A percentile compares a stretch with the other conserved stretches of the same genome.
Evolutionary conservation across 345 rosid genomes (phyloP).

Genomic region (Cardamine occulta): DNA sequence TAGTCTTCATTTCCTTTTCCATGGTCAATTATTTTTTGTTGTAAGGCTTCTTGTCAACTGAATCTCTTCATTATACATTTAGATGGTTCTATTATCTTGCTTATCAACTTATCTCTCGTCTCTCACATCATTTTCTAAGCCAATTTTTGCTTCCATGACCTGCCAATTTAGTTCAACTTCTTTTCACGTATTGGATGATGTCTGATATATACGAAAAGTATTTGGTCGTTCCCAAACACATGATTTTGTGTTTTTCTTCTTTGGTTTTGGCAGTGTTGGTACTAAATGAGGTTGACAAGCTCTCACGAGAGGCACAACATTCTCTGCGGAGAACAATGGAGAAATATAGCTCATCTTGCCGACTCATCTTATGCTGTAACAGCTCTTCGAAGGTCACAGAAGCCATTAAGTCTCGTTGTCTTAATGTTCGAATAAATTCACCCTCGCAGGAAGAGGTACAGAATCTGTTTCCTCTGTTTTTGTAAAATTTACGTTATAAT

Average conservation of each 20-base stretch:
- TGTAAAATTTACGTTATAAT: slow-evolving; percentile 1
- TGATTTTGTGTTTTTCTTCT: not conserved
- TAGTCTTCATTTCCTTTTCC: not conserved
- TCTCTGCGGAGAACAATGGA: slow-evolving; percentile 99
- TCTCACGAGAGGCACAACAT: slow-evolving; percentile 98
- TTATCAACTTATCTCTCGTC: slow-evolving; percentile 4
- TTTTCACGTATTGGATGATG: slow-evolving; percentile 13
- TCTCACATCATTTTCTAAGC: slow-evolving; percentile 1
- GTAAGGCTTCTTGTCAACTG: slow-evolving; percentile 4
- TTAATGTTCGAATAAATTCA: slow-evolving; percentile 83
- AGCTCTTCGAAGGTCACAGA: slow-evolving; percentile 96
- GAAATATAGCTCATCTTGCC: slow-evolving; percentile 90
- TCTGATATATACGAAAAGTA: not conserved
- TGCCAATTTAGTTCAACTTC: slow-evolving; percentile 18
- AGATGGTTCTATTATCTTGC: not conserved
- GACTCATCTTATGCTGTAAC: slow-evolving; percentile 90
- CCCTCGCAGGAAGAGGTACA: slow-evolving; percentile 90
- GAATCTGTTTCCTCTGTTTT: not conserved
- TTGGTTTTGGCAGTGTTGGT: slow-evolving; percentile 66
- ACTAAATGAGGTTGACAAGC: slow-evolving; percentile 98
- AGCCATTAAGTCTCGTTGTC: slow-evolving; percentile 97
- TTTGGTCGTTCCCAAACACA: not conserved
- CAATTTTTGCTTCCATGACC: not conserved
- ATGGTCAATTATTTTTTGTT: not conserved
- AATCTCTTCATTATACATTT: slow-evolving; percentile 12